Conservation (phyloP, 768 basidiomycete genomes). For the Rhodotorula kratochvilovae region DNA sequence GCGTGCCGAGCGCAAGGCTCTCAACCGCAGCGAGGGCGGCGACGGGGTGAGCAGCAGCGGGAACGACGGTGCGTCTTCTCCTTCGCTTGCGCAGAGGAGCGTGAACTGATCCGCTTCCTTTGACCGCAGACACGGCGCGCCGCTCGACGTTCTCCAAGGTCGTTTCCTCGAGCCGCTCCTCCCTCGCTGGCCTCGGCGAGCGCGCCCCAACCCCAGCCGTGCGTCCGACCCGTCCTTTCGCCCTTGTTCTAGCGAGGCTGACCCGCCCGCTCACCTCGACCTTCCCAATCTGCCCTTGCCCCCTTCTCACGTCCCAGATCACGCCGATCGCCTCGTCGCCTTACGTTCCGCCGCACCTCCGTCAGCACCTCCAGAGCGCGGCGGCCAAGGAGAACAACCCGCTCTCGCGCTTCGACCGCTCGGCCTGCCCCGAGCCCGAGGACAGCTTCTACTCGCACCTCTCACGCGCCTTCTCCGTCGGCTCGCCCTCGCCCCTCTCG, state of each 20-base stretch:
- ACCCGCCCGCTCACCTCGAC: background rate
- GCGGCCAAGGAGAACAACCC: background rate
- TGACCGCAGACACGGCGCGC: no score
- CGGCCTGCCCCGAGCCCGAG: slow-evolving; percentile 16
- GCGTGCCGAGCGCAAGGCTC: no score
- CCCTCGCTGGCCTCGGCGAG: background rate
- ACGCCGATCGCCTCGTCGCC: background rate
- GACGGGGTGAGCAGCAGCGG: no score
- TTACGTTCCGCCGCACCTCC: background rate
- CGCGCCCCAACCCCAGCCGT: background rate
- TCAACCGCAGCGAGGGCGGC: no score
- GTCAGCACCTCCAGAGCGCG: background rate
- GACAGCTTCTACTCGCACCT: slow-evolving; percentile 27
- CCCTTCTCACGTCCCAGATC: background rate
- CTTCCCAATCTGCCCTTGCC: background rate
- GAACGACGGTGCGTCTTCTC: no score
- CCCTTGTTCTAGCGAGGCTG: rapidly evolving
- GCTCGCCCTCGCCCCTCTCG: background rate
- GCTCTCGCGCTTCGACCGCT: slow-evolving; percentile 10
- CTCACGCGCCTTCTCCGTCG: background rate
- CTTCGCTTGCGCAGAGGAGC: no score
- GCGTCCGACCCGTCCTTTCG: background rate
- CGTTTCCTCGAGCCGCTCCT: background rate
- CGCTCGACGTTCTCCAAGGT: background rate
- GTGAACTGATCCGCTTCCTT: no score